Base-by-base conservation (phyloP, 2,329 filamentous ascomycete genomes). In the Cladosporium sp. region DNA sequence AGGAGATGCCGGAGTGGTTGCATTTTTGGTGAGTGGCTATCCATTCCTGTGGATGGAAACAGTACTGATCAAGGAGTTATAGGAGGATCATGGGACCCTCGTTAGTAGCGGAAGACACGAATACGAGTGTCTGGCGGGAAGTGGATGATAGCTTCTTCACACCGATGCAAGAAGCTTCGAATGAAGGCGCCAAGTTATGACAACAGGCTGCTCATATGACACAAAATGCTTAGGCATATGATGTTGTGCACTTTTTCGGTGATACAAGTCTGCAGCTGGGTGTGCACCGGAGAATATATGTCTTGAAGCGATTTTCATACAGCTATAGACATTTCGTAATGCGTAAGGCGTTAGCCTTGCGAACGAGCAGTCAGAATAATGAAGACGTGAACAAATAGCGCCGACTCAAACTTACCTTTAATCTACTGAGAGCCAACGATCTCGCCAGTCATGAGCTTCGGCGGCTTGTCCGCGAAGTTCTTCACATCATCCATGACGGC, bases 391-490 rank as follows among this genome's bases (percentile, higher is more conserved):
- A 5, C 4, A 5, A 7, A 28, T 3, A 7, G 4, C 22, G 22
- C 22, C 4, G 4, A 7, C 22, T 28, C 22, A 4, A 7, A 37
- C 9, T 9, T 18, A 14, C 9, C 31, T 16, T 19, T 35, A 6
- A 43, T 46, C 42, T 54, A 59, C 28, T 43, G 33, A 2, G 54
- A 54, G 16, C 58, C 63, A 22, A 63, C 60, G 28, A 68, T 54
- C 38, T 61, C 59, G 16, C 67, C 68, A 31, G 56, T 54, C 42
- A 69, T 45, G 32, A 69, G 54, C 9, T 61, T 56, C 2, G 69
- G 69, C n/a, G 65, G 37, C 56, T 66, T 66, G 54, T 70, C 63
- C 22, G 58, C 54, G 49, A 70, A 71, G 58, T 71, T 71, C 31
- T 56, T 46, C 3, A 70, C 58, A 52, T 69, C 66, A 13, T 49